Percentiles rank a stretch among this genome's conserved stretches.
Conservation (phyloP, 768 basidiomycete species). For the Auriculariales sp. region DNA sequence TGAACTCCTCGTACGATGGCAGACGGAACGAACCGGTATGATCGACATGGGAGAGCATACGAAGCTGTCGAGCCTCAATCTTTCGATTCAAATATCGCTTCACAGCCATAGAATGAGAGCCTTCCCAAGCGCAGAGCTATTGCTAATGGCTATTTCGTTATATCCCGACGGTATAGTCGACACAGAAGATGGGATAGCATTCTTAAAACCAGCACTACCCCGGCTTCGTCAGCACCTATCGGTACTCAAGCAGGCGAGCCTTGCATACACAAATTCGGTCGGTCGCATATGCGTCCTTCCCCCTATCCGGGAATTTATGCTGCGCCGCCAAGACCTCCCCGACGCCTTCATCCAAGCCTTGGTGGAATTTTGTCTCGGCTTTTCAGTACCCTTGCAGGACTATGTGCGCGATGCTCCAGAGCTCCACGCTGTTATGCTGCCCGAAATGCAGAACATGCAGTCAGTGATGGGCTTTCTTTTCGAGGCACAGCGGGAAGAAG, state of each 20-base stretch:
- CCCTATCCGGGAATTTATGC: conserved; percentile 12
- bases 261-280: conserved; percentile 11
- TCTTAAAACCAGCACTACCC: not conserved
- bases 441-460: no score
- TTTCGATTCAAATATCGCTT: conserved; percentile 18
- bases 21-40: conserved; percentile 11
- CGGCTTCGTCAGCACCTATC: conserved; percentile 6
- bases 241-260: conserved; percentile 9
- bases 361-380: no score
- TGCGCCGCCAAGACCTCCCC: conserved; percentile 5
- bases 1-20: conserved; percentile 10
- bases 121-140: conserved; percentile 13
- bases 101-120: conserved; percentile 14
- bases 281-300: conserved; percentile 11
- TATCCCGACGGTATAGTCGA: conserved; percentile 18
- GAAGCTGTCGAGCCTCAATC: conserved; percentile 17
- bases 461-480: no score
- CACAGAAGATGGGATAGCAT: not conserved
- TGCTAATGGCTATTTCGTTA: conserved; percentile 16
- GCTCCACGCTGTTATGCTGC: no score
- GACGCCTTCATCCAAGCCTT: no score
- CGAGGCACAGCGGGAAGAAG: no score
- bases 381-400: no score
- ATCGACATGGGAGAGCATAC: conserved; percentile 7
- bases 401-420: no score